phyloP scores from a whole-genome alignment of 768 basidiomycete species.

The Suillus variegatus region DNA sequence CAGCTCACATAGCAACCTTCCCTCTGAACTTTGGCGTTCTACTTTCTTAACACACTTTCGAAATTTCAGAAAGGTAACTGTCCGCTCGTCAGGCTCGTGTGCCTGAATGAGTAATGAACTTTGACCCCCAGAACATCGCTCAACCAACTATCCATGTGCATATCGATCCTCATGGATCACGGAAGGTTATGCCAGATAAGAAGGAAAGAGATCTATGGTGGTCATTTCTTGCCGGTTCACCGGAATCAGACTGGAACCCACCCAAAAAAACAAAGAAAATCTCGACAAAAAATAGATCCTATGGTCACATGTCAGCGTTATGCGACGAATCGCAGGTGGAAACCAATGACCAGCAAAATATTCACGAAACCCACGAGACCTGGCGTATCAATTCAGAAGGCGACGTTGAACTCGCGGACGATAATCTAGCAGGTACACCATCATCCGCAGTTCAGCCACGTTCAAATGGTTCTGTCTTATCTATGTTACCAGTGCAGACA shows the following conservation, averaged over 20 bases:
- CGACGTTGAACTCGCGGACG: constrained; percentile 40
- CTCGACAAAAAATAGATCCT: constrained; percentile 14
- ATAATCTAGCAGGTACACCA: constrained; percentile 38
- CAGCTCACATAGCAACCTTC: constrained; percentile 39
- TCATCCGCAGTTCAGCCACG: constrained; percentile 45
- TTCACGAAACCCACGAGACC: constrained; percentile 21
- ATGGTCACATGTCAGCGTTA: constrained; percentile 38
- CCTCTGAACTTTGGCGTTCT: constrained; percentile 67
- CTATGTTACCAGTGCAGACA: neutral
- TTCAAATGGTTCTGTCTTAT: constrained; percentile 3
- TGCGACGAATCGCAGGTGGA: constrained; percentile 25
- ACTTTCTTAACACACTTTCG: constrained; percentile 58
- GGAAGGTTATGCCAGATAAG: constrained; percentile 61
- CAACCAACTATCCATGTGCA: constrained; percentile 54
- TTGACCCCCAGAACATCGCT: constrained; percentile 53
- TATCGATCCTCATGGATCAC: constrained; percentile 12
- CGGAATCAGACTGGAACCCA: constrained; percentile 68
- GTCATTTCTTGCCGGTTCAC: constrained; percentile 69
- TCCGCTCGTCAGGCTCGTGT: neutral
- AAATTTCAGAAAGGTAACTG: constrained; percentile 58
- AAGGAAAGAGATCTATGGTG: constrained; percentile 80
- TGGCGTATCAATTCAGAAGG: constrained; percentile 42
- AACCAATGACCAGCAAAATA: constrained; percentile 1
- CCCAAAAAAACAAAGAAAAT: constrained; percentile 38
- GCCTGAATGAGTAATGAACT: constrained; percentile 11